Conservation (phyloP, 495 filamentous ascomycete genomes). For the Pseudoneurospora amorphoporcata region DNA sequence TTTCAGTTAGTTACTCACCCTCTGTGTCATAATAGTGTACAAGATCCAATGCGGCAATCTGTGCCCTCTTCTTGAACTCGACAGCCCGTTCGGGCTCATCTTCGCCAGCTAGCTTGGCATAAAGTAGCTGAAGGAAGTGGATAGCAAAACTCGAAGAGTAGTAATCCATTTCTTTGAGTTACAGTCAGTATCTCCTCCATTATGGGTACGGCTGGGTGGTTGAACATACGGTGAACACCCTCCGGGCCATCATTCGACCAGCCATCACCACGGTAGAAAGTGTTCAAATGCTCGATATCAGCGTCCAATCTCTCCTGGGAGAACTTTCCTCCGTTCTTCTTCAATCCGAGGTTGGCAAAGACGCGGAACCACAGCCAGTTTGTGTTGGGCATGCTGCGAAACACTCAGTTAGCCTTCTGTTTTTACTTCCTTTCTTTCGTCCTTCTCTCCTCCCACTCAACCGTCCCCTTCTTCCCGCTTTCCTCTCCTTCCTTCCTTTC, state of each 20-base stretch:
- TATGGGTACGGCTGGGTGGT: neutral
- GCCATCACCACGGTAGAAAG: slow-evolving; percentile 67
- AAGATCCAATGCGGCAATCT: slow-evolving; percentile 55
- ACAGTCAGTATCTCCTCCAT: neutral
- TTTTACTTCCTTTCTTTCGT: neutral
- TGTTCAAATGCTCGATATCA: slow-evolving; percentile 67
- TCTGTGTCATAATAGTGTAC: slow-evolving; percentile 64
- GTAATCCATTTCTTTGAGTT: slow-evolving; percentile 57
- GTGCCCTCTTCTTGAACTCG: slow-evolving; percentile 57
- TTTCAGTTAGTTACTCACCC: slow-evolving; percentile 22
- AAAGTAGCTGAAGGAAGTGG: slow-evolving; percentile 66
- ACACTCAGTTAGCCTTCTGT: neutral
- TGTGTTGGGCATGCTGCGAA: slow-evolving; percentile 43
- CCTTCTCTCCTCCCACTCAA: neutral
- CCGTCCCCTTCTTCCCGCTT: neutral
- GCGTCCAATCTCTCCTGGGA: slow-evolving; percentile 55
- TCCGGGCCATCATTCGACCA: slow-evolving; percentile 76
- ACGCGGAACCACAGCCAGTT: slow-evolving; percentile 74
- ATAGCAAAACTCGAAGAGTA: slow-evolving; percentile 75
- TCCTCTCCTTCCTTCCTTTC: neutral
- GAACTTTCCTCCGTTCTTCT: slow-evolving; percentile 57
- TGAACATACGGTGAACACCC: slow-evolving; percentile 48
- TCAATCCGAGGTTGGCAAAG: slow-evolving; percentile 69
- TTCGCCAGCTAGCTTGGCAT: slow-evolving; percentile 60
- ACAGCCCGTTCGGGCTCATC: slow-evolving; percentile 57